Evolutionary conservation across 176 grass and related monocot genomes (phyloP), one percentile per base, ranked within the genome.

Genomic region (Lolium perenne): DNA sequence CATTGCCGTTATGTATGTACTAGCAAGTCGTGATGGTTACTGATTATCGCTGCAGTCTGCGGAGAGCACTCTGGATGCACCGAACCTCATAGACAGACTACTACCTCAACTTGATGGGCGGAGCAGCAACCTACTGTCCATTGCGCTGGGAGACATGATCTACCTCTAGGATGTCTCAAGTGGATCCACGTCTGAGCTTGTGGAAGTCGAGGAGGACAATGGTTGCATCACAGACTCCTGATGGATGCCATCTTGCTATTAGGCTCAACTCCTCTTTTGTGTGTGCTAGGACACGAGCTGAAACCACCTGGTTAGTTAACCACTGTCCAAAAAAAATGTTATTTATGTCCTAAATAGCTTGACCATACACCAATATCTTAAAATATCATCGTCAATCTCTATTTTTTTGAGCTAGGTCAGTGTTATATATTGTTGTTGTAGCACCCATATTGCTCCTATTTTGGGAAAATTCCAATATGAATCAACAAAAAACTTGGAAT

Each of bases 21-120:
- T 23, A 48, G 12, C 2, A 47, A 49, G 73, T 17, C 20, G 55
- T 73, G 41, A 25, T 60, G 38, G 22, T 82, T 26, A 7, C 57
- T 89, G 47, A 88, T 82, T 82, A 54, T 56, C 48, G 17, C 7
- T 58, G 59, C 81, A 93, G 88, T 94, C 92, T 69, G 87, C 92
- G 1, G 92, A 92, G 84, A 92, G 84, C 81, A 94, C 81, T n/a
- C 86, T 92, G 20, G 89, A 94, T 63, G 89, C 87, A 48, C 92
- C 87, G 1, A 90, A 92, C 6, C 90, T 94, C 26, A 82, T 94
- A 3, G 90, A 94, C n/a, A 29, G 89, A 94, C 79, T 94, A 94
- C 85, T 90, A 94, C 61, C 82, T 94, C 65, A 94, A 94, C 83
- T 79, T 94, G 12, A 82, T 94, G 1, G 92, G 92, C 61, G 92